Base-by-base conservation (phyloP, 257 asterid genomes). In the Ocimum tenuiflorum region DNA sequence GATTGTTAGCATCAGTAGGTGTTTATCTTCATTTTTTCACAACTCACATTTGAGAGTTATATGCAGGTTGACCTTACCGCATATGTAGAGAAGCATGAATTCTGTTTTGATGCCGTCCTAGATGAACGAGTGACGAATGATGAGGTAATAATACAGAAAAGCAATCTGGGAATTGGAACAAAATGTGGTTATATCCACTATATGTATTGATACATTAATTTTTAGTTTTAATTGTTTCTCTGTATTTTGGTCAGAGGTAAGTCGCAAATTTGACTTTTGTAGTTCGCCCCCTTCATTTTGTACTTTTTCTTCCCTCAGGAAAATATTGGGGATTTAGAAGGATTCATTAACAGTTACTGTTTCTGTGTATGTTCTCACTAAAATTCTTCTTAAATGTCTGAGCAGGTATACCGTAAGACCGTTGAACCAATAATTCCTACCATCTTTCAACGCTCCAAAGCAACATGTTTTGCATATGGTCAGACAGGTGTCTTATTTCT, bases 401-500 rank as follows among this genome's bases (percentile, higher is more conserved):
- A 70, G 62, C 84, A 94, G 99, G 96, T 90, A 54, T 94, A 94
- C 74, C 86, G 90, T 22, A 85, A 65, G 53, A 94, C 99, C 7
- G 96, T 94, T 73, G 95, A 94, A 81, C 97, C 99, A 54, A 94
- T 94, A 51, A 88, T 94, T 71, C 99, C 97, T 43, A 90, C 69
- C 63, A 90, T 94, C 67, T 94, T 94, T 68, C 97, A 90, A 82
- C 91, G 96, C 14, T 88, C 97, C 67, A 94, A 94, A 76, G 97
- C 99, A 60, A 94, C 97, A 39, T 94, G 95, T 65, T 94, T 94
- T 64, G 95, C 99, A 53, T 94, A 94, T 81, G 99, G 99, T 65
- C 97, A 90, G 72, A 94, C 99, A 82, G 96, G 99, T 94, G 65
- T 52, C 77, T 17, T 4, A n/a, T 12, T 29, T 50, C 50, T 59